A percentile compares a stretch with the other conserved stretches of the same genome.
Evolutionary conservation across 768 basidiomycete genomes (phyloP).

Genomic region (Ramaria rubella): DNA sequence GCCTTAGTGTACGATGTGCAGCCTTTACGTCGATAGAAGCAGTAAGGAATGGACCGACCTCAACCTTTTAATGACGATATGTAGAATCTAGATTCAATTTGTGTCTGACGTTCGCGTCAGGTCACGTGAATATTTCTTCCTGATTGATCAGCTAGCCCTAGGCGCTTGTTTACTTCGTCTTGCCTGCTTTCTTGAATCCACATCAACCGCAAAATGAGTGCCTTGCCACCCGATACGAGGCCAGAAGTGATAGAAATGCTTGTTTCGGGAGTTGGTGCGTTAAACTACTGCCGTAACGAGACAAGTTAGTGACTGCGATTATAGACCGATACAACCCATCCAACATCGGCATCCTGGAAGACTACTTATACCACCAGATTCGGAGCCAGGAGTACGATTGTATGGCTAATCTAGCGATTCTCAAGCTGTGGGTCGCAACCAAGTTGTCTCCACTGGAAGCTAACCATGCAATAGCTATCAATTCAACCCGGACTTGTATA

Average conservation of each 20-base stretch:
- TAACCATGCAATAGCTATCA: constrained; percentile 60
- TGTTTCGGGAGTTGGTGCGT: constrained; percentile 84
- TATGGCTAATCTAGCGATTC: constrained; percentile 88
- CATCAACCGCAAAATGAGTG: neutral
- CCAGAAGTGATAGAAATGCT: constrained; percentile 86
- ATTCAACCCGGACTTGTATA: constrained; percentile 90
- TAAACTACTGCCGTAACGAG: neutral
- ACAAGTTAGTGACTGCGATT: constrained; percentile 4
- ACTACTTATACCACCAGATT: constrained; percentile 94
- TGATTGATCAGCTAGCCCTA: too few relatives aligned
- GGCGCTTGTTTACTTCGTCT: too few relatives aligned
- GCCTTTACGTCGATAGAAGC: too few relatives aligned
- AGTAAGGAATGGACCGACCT: too few relatives aligned
- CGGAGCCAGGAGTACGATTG: constrained; percentile 89
- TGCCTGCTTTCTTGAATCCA: too few relatives aligned
- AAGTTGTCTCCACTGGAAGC: neutral
- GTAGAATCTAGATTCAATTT: too few relatives aligned
- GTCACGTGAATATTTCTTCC: constrained; percentile 5
- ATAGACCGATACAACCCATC: constrained; percentile 95
- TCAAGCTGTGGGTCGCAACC: constrained; percentile 65
- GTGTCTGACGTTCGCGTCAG: too few relatives aligned
- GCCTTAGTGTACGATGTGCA: too few relatives aligned
- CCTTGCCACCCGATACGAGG: constrained; percentile 60
- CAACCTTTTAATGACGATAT: too few relatives aligned
- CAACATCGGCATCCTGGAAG: constrained; percentile 89